Evolutionary conservation across 345 rosid species (phyloP), one percentile per base, ranked within the genome.

Genomic region (Eucalyptus urophylla): DNA sequence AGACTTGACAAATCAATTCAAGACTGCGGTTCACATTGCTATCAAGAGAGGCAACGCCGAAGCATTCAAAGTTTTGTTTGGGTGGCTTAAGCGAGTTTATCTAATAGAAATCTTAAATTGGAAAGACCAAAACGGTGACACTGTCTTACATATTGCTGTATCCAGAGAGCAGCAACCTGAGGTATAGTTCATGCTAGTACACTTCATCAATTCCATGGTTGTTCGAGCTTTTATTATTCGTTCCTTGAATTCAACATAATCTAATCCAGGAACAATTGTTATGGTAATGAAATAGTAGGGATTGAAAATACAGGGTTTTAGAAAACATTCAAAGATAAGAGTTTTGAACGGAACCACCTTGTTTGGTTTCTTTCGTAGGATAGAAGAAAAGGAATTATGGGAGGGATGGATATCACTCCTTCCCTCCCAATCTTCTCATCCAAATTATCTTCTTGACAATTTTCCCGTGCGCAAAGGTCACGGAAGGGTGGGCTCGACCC

Each of bases 161-260:
- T 62, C 16, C 15, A 1, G 0, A 62, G 17, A 6, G 33, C 65
- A 24, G 6, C 65, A 10, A 58, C 27, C 2, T 0, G 29, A 58
- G 65, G 65, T 53, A 53, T 58, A 53, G 58, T 53, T 53, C 58
- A 53, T 53, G 58, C 24, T 19, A 19, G 11, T 53, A 58, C 12
- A 25, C 13, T 58, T 24, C 65, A 58, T 58, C 13, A 11, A 58
- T 58, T 58, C 6, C 1, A 0, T 58, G 29, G n/a, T 24, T 8
- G 65, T 58, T 24, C 13, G 1, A 0, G 8, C 65, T 58, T 58
- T 58, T 58, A 58, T 22, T 24, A 9, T 58, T 58, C 14, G 6
- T 11, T 58, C 29, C n/a, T 24, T 58, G n/a, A 24, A 58, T 58
- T 58, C 3, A 3, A 58, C 65, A 58, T 11, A 11, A 58, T 58